Evolutionary conservation across 2,329 filamentous ascomycete genomes (phyloP), one percentile per base, ranked within the genome.

Genomic region (Paramyrothecium sp.): DNA sequence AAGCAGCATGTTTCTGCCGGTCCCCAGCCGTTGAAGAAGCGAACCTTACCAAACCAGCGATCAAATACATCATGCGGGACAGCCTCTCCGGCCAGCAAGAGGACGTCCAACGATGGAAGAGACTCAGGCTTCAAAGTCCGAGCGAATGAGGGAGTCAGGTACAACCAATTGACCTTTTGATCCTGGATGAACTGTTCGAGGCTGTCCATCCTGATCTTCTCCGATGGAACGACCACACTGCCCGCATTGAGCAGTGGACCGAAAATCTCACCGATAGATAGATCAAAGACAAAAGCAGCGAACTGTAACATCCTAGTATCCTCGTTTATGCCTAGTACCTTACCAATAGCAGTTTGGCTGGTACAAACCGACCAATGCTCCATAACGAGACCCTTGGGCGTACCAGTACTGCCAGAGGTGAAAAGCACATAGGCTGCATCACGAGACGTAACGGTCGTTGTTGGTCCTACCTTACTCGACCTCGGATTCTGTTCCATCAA

Each of bases 321-420:
- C 2, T 51, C 8, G 17, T 5, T 26, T 0, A 63, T 23, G 3
- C 57, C 48, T 48, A 63, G 62, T 2, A 56, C 33, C 22, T 55
- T 23, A 22, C 44, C 59, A 16, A 58, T 64, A 13, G 54, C 59
- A 4, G 10, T 61, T 1, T 55, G 46, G 10, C 58, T 58, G 0
- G 57, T 51, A 0, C 56, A 11, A 7, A 67, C 58, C 0, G 63
- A 56, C 0, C 50, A 46, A 20, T 67, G 65, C 2, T 62, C 57
- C 21, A 67, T 63, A 0, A 67, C 53, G n/a, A 67, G 55, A 2
- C 65, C 65, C 16, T 67, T 67, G 0, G 65, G 60, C 4, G 47
- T 65, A 34, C 65, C 65, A 1, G 65, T 67, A 8, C 65, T 67
- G 3, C 65, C 65, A 0, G 63, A 67, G 5, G 65, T 67, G 16